Evolutionary conservation across 495 filamentous ascomycete species (phyloP), one percentile per base, ranked within the genome.

Genomic region (Penicillium diatomitis): DNA sequence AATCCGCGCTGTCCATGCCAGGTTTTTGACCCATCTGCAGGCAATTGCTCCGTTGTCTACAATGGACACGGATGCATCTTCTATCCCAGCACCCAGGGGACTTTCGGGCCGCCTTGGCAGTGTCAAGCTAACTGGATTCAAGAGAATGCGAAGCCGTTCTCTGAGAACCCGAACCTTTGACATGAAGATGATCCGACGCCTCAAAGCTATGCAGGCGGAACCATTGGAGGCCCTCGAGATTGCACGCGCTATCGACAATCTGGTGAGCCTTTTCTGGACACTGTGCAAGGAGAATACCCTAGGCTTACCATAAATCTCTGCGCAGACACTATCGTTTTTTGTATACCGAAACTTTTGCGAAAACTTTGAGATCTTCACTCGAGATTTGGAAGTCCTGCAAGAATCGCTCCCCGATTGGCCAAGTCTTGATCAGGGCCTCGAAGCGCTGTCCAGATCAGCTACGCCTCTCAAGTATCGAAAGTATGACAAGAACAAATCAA

Each of bases 291-390:
- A 20, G 20, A 20, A 20, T 20, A 20, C 20, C 20, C 20, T 20
- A 20, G 20, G 20, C 20, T 20, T 20, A 20, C 20, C 20, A 20
- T 20, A 20, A 20, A 20, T 20, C 20, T 20, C 20, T 20, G 20
- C 20, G 20, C 37, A 94, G 90, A 83, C 91, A 60, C 76, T 78
- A 46, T 83, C 84, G 0, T 92, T 96, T 63, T 84, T 85, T 60
- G 71, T 80, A 28, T 97, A 97, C 61, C 86, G 91, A 61, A 85
- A 90, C 49, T 97, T 92, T 54, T 86, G 84, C 31, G 82, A 82
- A 42, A 89, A 88, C 62, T 95, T 90, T 67, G 87, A 95, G 53
- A 63, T 87, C 46, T 83, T 96, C 69, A 76, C 82, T 31, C 80
- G 86, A 53, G 88, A 92, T 49, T 67, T 91, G 31, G 77, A 78